Evolutionary conservation across 2,329 filamentous ascomycete genomes (phyloP), one percentile per base, ranked within the genome.

Genomic region (Penicillium sp.): DNA sequence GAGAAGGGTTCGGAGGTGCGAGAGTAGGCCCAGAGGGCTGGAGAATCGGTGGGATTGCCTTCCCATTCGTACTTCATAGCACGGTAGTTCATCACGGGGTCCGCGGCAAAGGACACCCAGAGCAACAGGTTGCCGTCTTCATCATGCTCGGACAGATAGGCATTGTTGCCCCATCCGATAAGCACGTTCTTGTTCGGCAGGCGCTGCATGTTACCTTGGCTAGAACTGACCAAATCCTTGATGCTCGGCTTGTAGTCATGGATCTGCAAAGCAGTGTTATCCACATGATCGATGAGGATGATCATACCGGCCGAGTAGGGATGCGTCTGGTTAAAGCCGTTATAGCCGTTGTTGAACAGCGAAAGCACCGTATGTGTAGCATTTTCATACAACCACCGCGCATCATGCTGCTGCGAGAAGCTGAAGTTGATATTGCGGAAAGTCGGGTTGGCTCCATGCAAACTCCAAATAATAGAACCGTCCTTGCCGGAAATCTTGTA

Each of bases 331-430:
- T 74, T 74, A 55, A 64, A 74, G 2, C 72, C 72, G 39, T 74
- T 75, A 36, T 58, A 71, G 0, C 70, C 72, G 73, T 74, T 75
- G 51, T 74, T 73, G 51, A 71, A 75, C 1, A 74, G 56, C 8
- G 72, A 73, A 25, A 74, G 42, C 3, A 73, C 43, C 0, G 70
- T 69, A 51, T 74, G 71, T 1, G 70, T 74, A 11, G 57, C 52
- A 36, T 74, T 73, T 50, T 74, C 69, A 16, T 55, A 62, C 16
- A 75, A 46, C 63, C 68, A 74, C 35, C 72, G 65, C 24, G 72
- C 71, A 55, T 75, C 72, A 51, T 75, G 72, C 47, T 75, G 72
- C 52, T 71, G 72, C n/a, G 72, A 74, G 57, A 74, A 75, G 44
- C 63, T 68, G 36, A 74, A 74, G 55, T 72, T 71, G 53, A 68